Base-by-base conservation (phyloP, 805 yeast genomes). In the Lachancea fermentati region DNA sequence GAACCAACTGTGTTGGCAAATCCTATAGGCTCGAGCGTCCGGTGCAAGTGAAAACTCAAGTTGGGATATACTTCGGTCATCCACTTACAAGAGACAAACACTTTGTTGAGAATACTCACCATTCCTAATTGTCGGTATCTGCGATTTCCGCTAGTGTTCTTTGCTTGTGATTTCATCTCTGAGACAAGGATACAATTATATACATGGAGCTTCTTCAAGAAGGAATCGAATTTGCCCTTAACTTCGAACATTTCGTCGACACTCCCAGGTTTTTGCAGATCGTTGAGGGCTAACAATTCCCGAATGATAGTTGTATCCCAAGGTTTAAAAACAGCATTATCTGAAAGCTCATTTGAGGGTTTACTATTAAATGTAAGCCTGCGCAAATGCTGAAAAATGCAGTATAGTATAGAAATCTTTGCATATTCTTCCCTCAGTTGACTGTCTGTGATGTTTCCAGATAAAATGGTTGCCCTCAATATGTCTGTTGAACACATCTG, bases 401-500 rank as follows among this genome's bases (percentile, higher is more conserved):
- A 46, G 39, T 47, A 57, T 5, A 54, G 33, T 8, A 52, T 34
- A 32, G 34, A 45, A 36, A 49, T 41, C 31, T 55, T 56, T 33
- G 49, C 45, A 39, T 41, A 54, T 36, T 57, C 62, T 14, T 48
- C 49, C 18, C 43, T 43, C 7, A 55, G 28, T 19, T 50, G 52
- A 11, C 18, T 3, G 4, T 34, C 29, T 3, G 47, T 37, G 9
- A 41, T 26, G 12, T 43, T 43, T 16, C 36, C 41, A 4, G 58
- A 44, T 9, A 52, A 15, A 6, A 57, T 22, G 5, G 51, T 40
- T 12, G 49, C 44, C 9, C 60, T 44, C 3, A 57, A 17, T 29
- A 54, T 47, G 38, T 57, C 62, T 15, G 52, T 52, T 7, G 60
- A 55, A 31, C 53, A 51, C 17, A 38, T 40, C 25, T 34, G 43